Evolutionary conservation across 768 basidiomycete species (phyloP), one percentile per base, ranked within the genome.

Genomic region (Hygrocybe coccinea): DNA sequence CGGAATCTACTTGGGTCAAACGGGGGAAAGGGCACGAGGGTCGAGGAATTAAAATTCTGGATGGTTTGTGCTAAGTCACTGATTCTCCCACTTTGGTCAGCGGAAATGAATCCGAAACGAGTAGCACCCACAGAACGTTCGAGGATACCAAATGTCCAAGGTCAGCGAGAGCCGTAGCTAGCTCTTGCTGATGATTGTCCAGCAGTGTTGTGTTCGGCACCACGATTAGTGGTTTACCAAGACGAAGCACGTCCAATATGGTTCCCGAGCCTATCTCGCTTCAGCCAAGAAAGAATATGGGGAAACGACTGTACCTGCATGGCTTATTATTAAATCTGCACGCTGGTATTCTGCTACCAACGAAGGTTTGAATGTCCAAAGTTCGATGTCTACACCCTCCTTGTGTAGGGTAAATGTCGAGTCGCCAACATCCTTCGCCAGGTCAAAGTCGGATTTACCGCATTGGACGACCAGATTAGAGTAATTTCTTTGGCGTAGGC

Each of bases 141-240:
- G 84, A 77, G 21, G 82, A 70, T 56, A 69, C 77, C 45, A 93
- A 71, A 69, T 90, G 76, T 5, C 80, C 78, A 35, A 81, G 76
- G 15, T 66, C 68, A 14, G 76, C 75, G 53, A 99, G 73, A 11
- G 84, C 82, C 38, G 77, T 69, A 0, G 95, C 92, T 5, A 99
- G 76, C 64, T 99, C 92, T 52, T 84, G 77, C 75, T 99, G 95
- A 65, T 99, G 95, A 67, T 97, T 90, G 68, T 97, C 87, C 67
- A 95, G 79, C 29, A 99, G 74, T 0, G 89, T 87, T 41, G 85
- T 75, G 68, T 99, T 99, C 10, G 94, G 94, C 2, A 97, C 85
- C 3, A 90, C 87, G 59, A 99, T 86, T 60, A 99, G 74, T 6
- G 82, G 80, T 64, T 88, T 92, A 46, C 78, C 76, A 49, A 81